A percentile compares a stretch with the other conserved stretches of the same genome.
phyloP scores from a whole-genome alignment of 495 filamentous ascomycete species.

The Neurospora sp. region DNA sequence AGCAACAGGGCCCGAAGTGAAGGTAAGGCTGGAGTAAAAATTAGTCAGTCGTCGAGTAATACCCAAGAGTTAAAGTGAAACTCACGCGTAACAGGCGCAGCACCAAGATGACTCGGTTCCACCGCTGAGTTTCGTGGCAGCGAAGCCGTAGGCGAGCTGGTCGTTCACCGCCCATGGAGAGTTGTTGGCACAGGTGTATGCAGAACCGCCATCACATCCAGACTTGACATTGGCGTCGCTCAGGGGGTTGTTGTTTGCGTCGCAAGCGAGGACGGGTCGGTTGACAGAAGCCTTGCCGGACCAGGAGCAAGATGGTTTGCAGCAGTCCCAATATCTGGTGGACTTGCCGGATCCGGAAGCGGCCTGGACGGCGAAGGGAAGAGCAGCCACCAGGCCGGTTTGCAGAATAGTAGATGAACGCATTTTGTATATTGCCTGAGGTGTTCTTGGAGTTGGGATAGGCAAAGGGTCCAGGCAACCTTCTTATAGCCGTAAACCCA shows the following conservation, averaged over 20 bases:
- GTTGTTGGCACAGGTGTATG: slow-evolving; percentile 45
- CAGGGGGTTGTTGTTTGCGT: slow-evolving; percentile 38
- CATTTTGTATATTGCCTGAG: slow-evolving; percentile 6
- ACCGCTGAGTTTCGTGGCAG: slow-evolving; percentile 37
- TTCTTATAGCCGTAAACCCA: neutral
- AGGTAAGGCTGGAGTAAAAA: slow-evolving; percentile 19
- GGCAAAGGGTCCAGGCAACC: neutral
- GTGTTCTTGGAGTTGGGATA: too few relatives aligned
- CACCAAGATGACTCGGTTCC: slow-evolving; percentile 41
- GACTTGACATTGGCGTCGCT: slow-evolving; percentile 18
- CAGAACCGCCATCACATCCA: slow-evolving; percentile 33
- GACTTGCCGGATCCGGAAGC: slow-evolving; percentile 18
- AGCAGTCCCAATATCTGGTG: slow-evolving; percentile 49
- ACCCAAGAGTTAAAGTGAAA: slow-evolving; percentile 15
- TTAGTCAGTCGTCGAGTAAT: slow-evolving; percentile 5
- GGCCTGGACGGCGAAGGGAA: slow-evolving; percentile 14
- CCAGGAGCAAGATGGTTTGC: slow-evolving; percentile 51
- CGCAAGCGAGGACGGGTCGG: slow-evolving; percentile 40
- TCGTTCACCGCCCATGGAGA: slow-evolving; percentile 44
- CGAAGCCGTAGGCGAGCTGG: slow-evolving; percentile 46
- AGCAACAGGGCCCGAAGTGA: slow-evolving; percentile 29
- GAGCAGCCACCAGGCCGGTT: slow-evolving; percentile 12
- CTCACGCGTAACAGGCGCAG: slow-evolving; percentile 47
- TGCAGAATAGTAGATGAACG: slow-evolving; percentile 13
- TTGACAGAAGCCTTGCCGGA: slow-evolving; percentile 40